These are phyloP conservation scores for Smithsoniella earleae DNA, from an alignment of 163 green algal genomes.

Conservation along the genomic window DNA sequence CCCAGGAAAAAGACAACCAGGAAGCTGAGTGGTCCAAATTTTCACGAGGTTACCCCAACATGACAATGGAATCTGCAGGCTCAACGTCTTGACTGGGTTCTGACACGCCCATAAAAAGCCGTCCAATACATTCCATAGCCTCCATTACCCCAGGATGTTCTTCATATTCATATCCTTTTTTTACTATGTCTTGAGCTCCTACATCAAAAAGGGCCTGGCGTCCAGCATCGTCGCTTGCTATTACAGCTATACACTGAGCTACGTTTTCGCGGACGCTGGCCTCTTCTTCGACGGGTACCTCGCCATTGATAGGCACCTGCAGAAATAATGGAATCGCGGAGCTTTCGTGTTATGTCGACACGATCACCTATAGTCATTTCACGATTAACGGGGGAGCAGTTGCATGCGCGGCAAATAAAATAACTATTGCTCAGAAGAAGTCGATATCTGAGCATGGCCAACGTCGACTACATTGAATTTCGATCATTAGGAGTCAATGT, in stretches of 20 bases:
- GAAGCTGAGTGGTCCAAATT: too few species aligned
- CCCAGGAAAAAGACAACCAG: too few species aligned
- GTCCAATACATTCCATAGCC: slow-evolving; percentile 9
- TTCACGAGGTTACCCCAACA: neutral
- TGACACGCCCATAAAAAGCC: neutral
- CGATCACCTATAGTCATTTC: too few species aligned
- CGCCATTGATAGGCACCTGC: slow-evolving; percentile 23
- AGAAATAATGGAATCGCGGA: too few species aligned
- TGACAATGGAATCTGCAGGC: neutral
- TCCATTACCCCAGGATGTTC: neutral
- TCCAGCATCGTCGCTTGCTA: slow-evolving; percentile 1
- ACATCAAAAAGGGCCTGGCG: slow-evolving; percentile 1
- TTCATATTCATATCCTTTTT: slow-evolving; percentile 20
- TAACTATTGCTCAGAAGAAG: too few species aligned
- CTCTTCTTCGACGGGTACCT: neutral
- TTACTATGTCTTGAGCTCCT: neutral
- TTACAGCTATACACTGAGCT: slow-evolving; percentile 2
- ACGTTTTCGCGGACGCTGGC: neutral
- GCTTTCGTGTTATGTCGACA: too few species aligned
- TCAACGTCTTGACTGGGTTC: neutral
- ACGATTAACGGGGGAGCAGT: neutral
- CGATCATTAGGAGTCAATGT: neutral
- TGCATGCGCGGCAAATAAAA: neutral
- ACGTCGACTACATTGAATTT: neutral
- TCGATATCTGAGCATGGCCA: neutral